Base-by-base conservation (phyloP, 257 asterid genomes). In the Nicotiana tabacum region DNA sequence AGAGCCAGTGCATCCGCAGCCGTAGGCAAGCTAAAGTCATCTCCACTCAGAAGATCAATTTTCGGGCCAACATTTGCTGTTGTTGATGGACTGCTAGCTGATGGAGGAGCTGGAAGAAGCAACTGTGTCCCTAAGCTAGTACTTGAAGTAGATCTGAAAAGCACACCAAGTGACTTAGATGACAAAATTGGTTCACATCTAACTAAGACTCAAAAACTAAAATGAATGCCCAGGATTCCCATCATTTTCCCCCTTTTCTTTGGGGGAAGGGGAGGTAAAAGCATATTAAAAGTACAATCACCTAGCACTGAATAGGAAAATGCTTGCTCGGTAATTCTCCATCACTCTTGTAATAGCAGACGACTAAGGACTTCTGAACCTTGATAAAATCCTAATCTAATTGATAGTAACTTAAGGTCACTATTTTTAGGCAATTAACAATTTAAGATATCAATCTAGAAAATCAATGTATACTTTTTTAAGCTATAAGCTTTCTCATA, bases 21-120 rank as follows among this genome's bases (percentile, higher is more conserved):
- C 43, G 88, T 81, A 21, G 92, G 91, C 32, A 95, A 90, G 87
- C 88, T 88, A 88, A 94, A 93, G 89, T 93, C 95, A 72, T 96
- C 99, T 86, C 99, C 99, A 79, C 98, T 96, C 87, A 96, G 90
- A 88, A 96, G 98, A 90, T 96, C 99, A 69, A 92, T 90, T 83
- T 90, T 91, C 11, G 94, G 89, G 76, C 81, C 89, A 76, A 89
- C 89, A 72, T 87, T 91, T 32, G 86, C 56, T 48, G 93, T 85
- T 66, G 91, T 48, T 81, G 89, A 80, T 83, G 87, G 89, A 85
- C 90, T 89, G 78, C 86, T 89, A 85, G 88, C 80, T 66, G 89
- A 74, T 12, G 93, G 87, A 83, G 97, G 96, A 81, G 94, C 92
- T 83, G 93, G 91, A 77, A 92, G 91, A 2, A 85, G 80, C 77